Base-by-base conservation (phyloP, 1,284 basidiomycete species). In the Coriolopsis trogii region DNA sequence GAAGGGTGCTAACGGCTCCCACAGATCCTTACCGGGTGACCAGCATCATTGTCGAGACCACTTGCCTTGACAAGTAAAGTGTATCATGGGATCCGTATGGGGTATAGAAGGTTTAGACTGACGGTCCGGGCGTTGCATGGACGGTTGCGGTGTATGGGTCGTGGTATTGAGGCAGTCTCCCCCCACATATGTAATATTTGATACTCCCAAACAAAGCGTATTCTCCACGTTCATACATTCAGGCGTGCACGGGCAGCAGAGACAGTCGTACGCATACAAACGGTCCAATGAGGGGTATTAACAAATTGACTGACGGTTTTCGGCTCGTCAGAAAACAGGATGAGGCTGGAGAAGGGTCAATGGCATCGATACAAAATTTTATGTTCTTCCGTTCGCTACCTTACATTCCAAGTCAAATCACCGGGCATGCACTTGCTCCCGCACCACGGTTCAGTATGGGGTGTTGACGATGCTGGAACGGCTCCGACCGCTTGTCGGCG, bases 31-130 rank as follows among this genome's bases (percentile, higher is more conserved):
- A 95, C 72, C 88, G 89, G 57, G 91, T 94, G 51, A 93, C 91
- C 31, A 72, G 80, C 64, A 97, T 96, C 73, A 89, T 98, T 61
- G 91, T 95, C 58, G 93, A 97, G 80, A 98, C 96, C 47, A 95
- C 92, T 52, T 62, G 84, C 66, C 75, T 89, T 58, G 61, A 67
- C 55, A 58, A 59, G 59, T 65, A 59, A 40, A 57, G 40, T 29
- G 49, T 30, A 2, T 21, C 38, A 39, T 20, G 41, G 25, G 44
- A 38, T 42, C 30, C 48, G 49, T 52, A 47, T n/a, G n/a, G n/a
- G n/a, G n/a, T n/a, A n/a, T n/a, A n/a, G n/a, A n/a, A n/a, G 51
- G 54, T 36, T 46, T 48, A 51, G 51, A 44, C n/a, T n/a, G n/a
- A n/a, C n/a, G n/a, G n/a, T n/a, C n/a, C n/a, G n/a, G n/a, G n/a